phyloP scores from a whole-genome alignment of 768 basidiomycete species.

The Pleurotus eryngii region DNA sequence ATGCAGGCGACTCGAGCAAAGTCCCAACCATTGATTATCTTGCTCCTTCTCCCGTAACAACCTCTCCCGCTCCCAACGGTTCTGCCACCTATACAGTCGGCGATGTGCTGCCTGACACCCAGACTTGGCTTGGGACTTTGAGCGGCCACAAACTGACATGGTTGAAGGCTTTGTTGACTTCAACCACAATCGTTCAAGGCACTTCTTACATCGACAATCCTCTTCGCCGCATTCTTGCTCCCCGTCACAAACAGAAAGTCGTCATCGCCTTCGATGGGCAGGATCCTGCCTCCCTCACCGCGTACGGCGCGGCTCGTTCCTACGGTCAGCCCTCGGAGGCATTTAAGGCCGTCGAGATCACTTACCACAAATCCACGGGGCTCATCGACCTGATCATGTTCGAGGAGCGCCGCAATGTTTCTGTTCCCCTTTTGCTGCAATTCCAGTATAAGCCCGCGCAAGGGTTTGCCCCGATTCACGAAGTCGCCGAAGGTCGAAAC shows the following conservation, averaged over 20 bases:
- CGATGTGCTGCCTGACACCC: slow-evolving; percentile 49
- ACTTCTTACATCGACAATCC: slow-evolving; percentile 85
- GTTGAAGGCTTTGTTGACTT: slow-evolving; percentile 82
- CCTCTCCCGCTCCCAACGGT: slow-evolving; percentile 33
- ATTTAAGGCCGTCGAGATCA: slow-evolving; percentile 84
- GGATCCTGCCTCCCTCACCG: slow-evolving; percentile 51
- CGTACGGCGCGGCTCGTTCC: slow-evolving; percentile 81
- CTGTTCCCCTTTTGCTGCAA: slow-evolving; percentile 77
- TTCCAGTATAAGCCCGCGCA: slow-evolving; percentile 87
- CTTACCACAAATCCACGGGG: slow-evolving; percentile 47
- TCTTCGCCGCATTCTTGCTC: slow-evolving; percentile 79
- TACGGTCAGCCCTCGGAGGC: slow-evolving; percentile 64
- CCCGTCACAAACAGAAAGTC: slow-evolving; percentile 77
- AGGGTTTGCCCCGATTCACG: slow-evolving; percentile 92
- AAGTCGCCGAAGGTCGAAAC: slow-evolving; percentile 80
- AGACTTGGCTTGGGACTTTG: slow-evolving; percentile 80
- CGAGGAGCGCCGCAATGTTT: slow-evolving; percentile 76
- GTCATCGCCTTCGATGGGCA: slow-evolving; percentile 51
- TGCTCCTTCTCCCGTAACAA: slow-evolving; percentile 36
- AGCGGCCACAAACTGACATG: slow-evolving; percentile 82
- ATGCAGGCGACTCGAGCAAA: slow-evolving; percentile 67
- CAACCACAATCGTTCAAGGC: slow-evolving; percentile 84
- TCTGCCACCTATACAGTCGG: slow-evolving; percentile 51
- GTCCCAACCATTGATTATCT: slow-evolving; percentile 89
- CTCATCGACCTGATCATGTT: slow-evolving; percentile 70